Conservation (phyloP, 2,329 filamentous ascomycete species). For the Calonectria crousiana region DNA sequence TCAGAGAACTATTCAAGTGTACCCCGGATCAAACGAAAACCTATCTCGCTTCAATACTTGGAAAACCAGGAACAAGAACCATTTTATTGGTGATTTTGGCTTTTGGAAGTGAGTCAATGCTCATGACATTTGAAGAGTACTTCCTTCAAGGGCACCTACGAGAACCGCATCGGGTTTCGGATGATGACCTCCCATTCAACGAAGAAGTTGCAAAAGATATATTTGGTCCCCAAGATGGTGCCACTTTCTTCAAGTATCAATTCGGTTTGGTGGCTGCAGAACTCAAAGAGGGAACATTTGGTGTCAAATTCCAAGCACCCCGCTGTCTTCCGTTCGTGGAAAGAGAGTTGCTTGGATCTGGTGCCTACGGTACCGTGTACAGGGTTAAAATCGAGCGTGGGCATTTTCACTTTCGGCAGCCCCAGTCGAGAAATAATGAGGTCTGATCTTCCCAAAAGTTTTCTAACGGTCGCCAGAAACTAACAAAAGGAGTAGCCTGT, state of each 20-base stretch:
- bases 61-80: neutral
- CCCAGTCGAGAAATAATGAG: neutral
- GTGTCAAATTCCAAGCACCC: neutral
- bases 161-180: neutral
- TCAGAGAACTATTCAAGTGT: neutral
- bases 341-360: neutral
- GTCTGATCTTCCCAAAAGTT: neutral
- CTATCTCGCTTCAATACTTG: neutral
- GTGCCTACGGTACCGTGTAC: neutral
- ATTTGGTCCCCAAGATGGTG: neutral
- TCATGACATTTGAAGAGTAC: neutral
- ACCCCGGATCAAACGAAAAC: neutral
- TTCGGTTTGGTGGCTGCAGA: neutral
- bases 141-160: neutral
- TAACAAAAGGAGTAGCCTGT: neutral
- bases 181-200: neutral
- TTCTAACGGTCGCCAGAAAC: neutral
- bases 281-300: neutral
- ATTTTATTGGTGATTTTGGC: neutral
- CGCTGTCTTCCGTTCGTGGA: neutral
- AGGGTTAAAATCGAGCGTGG: neutral
- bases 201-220: neutral
- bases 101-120: neutral
- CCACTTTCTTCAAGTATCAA: neutral
- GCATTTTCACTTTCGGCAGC: neutral